A percentile compares a stretch with the other conserved stretches of the same genome.
Conservation (phyloP, 495 filamentous ascomycete species). For the Terfezia claveryi region DNA sequence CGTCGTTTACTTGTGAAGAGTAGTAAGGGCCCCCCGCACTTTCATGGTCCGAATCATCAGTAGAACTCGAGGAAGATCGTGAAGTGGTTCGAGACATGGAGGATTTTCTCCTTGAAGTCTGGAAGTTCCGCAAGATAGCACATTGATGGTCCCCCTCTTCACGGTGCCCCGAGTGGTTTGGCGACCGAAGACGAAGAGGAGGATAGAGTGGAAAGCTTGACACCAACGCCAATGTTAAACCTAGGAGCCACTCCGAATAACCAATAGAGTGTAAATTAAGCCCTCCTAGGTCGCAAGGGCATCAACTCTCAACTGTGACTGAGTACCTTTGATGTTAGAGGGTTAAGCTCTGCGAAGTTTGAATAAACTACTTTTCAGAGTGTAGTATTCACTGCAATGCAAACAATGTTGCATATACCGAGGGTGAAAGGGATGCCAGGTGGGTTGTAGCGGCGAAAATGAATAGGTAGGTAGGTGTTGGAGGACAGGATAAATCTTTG, state of each 20-base stretch:
- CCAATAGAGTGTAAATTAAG: too few species aligned
- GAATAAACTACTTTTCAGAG: neutral
- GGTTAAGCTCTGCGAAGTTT: neutral
- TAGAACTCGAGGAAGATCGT: constrained; percentile 16
- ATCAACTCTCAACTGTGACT: too few species aligned
- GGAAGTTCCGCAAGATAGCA: constrained; percentile 15
- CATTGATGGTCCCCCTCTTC: constrained; percentile 20
- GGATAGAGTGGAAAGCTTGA: constrained; percentile 15
- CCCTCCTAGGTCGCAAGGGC: too few species aligned
- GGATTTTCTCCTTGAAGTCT: constrained; percentile 17
- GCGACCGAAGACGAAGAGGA: constrained; percentile 20
- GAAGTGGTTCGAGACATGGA: constrained; percentile 19
- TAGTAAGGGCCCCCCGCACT: neutral
- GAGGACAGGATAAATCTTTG: constrained; percentile 11
- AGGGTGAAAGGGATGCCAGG: constrained; percentile 3
- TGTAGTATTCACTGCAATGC: constrained; percentile 15
- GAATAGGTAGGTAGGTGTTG: constrained; percentile 5
- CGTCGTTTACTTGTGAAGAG: neutral
- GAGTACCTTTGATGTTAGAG: neutral
- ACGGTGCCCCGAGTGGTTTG: constrained; percentile 18
- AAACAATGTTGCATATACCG: constrained; percentile 15
- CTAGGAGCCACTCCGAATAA: neutral
- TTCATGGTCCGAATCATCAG: constrained; percentile 13
- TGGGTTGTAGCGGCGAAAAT: neutral
- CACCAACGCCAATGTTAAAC: constrained; percentile 18